phyloP scores from a whole-genome alignment of 345 rosid species.

The Citrus sinensis region DNA sequence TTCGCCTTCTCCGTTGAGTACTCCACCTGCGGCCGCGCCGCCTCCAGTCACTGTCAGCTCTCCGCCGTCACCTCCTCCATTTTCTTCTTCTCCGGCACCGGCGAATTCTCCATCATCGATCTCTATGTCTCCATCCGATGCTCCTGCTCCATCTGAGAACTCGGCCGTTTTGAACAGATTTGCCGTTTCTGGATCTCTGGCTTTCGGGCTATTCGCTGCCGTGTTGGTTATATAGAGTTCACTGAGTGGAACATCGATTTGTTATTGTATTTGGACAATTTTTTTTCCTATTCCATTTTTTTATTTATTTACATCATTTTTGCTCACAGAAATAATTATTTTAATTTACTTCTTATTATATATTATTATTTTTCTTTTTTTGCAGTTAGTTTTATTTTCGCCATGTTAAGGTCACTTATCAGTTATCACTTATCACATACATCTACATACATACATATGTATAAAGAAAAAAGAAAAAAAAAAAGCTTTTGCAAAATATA shows the following conservation, averaged over 20 bases:
- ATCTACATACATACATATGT: too few species aligned
- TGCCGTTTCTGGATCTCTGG: background rate
- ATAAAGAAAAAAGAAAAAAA: too few species aligned
- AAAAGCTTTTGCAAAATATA: too few species aligned
- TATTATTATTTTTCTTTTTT: background rate
- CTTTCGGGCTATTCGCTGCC: slow-evolving; percentile 12
- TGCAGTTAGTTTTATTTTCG: background rate
- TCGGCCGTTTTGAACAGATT: slow-evolving; percentile 5
- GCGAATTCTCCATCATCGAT: slow-evolving; percentile 5
- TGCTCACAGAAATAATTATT: background rate
- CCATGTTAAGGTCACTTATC: too few species aligned
- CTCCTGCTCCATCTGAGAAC: slow-evolving; percentile 15
- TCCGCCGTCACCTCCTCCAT: slow-evolving; percentile 16
- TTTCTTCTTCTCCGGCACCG: slow-evolving; percentile 12
- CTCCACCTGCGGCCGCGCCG: background rate
- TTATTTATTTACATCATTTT: background rate
- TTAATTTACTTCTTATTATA: background rate
- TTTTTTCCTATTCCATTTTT: background rate
- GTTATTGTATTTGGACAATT: background rate
- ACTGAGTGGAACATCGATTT: background rate
- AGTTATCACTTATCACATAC: too few species aligned
- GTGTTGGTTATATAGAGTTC: slow-evolving; percentile 20
- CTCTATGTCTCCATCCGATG: slow-evolving; percentile 13
- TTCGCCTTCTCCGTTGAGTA: background rate
- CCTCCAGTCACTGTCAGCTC: background rate